Evolutionary conservation across 148 eudicot species (phyloP), one percentile per base, ranked within the genome.

Genomic region (Persicaria tinctoria): DNA sequence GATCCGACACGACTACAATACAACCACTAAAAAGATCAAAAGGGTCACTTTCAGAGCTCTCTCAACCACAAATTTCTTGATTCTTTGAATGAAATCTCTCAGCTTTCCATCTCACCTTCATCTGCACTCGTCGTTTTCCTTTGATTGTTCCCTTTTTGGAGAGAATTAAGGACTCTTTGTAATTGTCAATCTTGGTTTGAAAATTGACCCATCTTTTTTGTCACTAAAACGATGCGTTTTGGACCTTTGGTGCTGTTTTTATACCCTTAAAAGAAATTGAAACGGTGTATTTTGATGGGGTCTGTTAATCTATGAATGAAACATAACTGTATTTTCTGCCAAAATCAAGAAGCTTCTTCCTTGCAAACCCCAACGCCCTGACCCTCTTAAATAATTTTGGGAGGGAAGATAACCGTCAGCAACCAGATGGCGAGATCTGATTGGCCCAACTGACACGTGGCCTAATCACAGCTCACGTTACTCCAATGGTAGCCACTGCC

Each of bases 41-140:
- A 63, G 69, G 69, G 69, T 63, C 69, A 63, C 38, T 63, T 32
- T 63, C 69, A 63, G 64, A 63, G 46, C 46, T 38, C 46, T 32
- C 41, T 1, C n/a, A 32, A 13, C 69, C 69, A 63, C 69, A 63
- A 16, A 32, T 66, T 66, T 44, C 18, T 66, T 66, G 47, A 66
- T 66, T 60, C 44, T 62, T 32, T 57, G 41, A 1, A 32, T 57
- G 32, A 57, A 18, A n/a, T 44, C 68, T 62, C 8, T 3, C 16
- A 11, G 41, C 32, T 27, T 32, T 4, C 68, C 68, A 62, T 62
- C 41, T 62, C 68, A 27, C 38, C 68, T 10, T 62, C 14, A 3
- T 62, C 68, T 62, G 9, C 66, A 23, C 66, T 20, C 3, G 66
- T 60, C 69, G 27, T 32, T 63, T 63, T 63, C 69, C 46, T 27